Percentiles rank a stretch among this genome's conserved stretches.
Evolutionary conservation across 148 eudicot genomes (phyloP).

Genomic region (Chenopodium formosanum): DNA sequence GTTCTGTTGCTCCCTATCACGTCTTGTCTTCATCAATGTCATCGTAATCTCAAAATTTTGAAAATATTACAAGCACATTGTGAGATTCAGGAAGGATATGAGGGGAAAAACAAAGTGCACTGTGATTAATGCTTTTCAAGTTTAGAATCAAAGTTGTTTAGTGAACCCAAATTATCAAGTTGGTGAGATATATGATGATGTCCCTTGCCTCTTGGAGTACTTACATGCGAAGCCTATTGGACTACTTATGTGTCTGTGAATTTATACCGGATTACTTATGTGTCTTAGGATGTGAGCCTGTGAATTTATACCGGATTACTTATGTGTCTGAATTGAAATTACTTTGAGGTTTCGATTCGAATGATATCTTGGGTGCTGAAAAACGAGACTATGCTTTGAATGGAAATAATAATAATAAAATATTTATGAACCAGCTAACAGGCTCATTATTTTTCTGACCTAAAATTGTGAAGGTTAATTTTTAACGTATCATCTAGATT

Average conservation of each 20-base stretch:
- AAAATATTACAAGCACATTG: no score
- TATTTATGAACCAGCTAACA: not conserved
- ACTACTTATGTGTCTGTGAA: not conserved
- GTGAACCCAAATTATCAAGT: not conserved
- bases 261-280: not conserved
- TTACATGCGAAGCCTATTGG: no score
- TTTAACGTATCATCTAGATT: not conserved
- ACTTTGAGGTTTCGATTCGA: not conserved
- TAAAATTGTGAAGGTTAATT: not conserved
- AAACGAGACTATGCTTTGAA: not conserved
- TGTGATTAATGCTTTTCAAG: no score
- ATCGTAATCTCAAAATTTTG: no score
- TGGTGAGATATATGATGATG: not conserved
- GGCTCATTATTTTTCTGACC: not conserved
- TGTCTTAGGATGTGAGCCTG: not conserved
- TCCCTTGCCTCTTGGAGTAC: not conserved
- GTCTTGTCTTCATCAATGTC: no score
- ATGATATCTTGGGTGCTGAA: not conserved
- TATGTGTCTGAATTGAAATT: not conserved
- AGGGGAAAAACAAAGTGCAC: no score
- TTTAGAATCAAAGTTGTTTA: no score
- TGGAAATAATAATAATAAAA: not conserved
- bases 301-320: not conserved
- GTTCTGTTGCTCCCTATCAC: no score
- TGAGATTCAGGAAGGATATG: no score